Conservation (phyloP, 164 flowering plant species). For the Vitis rotundifolia region DNA sequence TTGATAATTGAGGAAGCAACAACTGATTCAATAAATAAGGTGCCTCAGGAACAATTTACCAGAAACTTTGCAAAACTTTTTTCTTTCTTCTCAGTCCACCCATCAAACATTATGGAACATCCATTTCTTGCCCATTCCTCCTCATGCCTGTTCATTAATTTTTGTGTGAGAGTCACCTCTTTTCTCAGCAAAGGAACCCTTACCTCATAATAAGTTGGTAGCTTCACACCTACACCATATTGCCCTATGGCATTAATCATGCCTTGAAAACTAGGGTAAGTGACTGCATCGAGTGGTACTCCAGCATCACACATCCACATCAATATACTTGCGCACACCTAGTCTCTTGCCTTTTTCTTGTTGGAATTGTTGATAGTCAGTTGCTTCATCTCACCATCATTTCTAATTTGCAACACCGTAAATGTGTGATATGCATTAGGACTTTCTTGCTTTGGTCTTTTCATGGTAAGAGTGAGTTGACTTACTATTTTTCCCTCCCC, state of each 20-base stretch:
- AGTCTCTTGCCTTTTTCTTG: no score
- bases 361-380: no score
- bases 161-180: not conserved
- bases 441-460: no score
- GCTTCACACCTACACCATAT: constrained; percentile 3
- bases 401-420: no score
- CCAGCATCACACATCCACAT: no score
- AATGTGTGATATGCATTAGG: no score
- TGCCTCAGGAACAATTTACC: not conserved
- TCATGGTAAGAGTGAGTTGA: no score
- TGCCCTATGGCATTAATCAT: not conserved
- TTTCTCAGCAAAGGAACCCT: constrained; percentile 4
- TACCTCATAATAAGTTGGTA: constrained; percentile 3
- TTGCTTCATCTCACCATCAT: no score
- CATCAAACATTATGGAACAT: constrained; percentile 15
- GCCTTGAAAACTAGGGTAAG: not conserved
- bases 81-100: not conserved
- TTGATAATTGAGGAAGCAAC: not conserved
- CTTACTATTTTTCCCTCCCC: no score
- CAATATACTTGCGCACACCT: no score
- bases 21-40: no score
- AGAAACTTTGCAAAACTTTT: constrained; percentile 7
- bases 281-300: no score
- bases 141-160: not conserved
- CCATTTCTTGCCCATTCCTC: constrained; percentile 2